Evolutionary conservation across 2,329 filamentous ascomycete genomes (phyloP).

Genomic region (Trichocomaceae sp.): DNA sequence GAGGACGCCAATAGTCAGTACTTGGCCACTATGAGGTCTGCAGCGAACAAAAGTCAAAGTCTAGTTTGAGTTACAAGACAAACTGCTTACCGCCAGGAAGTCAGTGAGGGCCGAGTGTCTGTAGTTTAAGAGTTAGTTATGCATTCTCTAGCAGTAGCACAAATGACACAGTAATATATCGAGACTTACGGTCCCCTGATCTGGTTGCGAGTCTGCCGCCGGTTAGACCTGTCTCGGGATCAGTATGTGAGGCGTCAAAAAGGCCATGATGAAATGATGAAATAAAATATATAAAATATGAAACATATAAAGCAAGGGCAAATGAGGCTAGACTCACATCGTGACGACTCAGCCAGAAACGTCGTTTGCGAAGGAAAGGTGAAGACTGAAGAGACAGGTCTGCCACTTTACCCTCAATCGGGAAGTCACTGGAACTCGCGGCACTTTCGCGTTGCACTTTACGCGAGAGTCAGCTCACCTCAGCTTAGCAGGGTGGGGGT

Average conservation of each 20-base stretch:
- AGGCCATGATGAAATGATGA: not conserved
- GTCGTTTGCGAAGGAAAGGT: not conserved
- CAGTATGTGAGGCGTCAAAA: not conserved
- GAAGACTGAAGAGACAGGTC: not conserved
- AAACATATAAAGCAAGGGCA: not conserved
- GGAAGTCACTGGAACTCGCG: constrained; percentile 30
- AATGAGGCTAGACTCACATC: not conserved
- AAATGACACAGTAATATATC: not conserved
- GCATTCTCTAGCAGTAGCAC: not conserved
- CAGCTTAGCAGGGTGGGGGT: not conserved
- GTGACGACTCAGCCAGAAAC: not conserved
- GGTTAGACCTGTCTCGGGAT: constrained; percentile 20
- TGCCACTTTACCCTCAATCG: not conserved
- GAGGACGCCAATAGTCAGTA: not conserved
- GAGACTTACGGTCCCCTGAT: constrained; percentile 42
- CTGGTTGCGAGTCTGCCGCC: constrained; percentile 27
- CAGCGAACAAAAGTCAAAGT: not conserved
- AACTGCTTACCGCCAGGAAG: constrained; percentile 53
- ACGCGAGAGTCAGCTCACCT: constrained; percentile 31
- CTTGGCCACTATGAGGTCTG: not conserved
- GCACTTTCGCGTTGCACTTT: constrained; percentile 38
- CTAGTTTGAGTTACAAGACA: not conserved
- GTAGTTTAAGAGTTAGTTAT: not conserved
- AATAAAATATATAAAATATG: not conserved
- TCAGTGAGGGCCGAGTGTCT: constrained; percentile 62